Evolutionary conservation across 306 rosid genomes (phyloP), one percentile per base, ranked within the genome.

Genomic region (Sechiopsis laciniata): DNA sequence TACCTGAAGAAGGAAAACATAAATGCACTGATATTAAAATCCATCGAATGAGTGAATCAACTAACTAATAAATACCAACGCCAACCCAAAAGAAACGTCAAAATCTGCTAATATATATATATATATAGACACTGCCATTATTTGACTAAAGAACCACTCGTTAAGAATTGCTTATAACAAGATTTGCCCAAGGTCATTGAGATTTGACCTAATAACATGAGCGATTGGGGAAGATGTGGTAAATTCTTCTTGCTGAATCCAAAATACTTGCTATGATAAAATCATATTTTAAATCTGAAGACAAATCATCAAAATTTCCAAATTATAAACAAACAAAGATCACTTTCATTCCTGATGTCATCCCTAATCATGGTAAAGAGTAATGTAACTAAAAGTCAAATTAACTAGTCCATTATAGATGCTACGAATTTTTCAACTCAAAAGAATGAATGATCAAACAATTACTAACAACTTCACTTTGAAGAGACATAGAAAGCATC

Each of bases 1-100:
- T 17, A 89, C 94, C 98, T 94, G 87, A 77, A 72, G 69, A 54
- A 35, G 77, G 68, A 67, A 40, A 42, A 42, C 57, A 16, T 35
- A 63, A 12, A 61, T 13, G 40, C 11, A 15, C 19, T 50, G 7
- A 8, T 14, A 58, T 57, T 56, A 45, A 7, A 37, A 73, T 32
- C 64, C 48, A 73, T 55, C 4, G 10, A 40, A 67, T 2, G 72
- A 0, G 12, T 19, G 42, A 17, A 66, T 21, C 40, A 48, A 66
- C 11, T 19, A 21, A 66, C 53, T 40, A 40, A 45, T 17, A 66
- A 48, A 48, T 46, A 55, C 73, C 56, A 21, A 68, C 4, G 17
- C 17, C 66, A 24, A 60, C 32, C 42, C n/a, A 26, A 24, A 6
- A 60, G 2, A 2, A 59, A 22, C 32, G 45, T 26, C 66, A 22